phyloP scores from a whole-genome alignment of 1,284 basidiomycete species.

The Bondarzewia mesenterica region DNA sequence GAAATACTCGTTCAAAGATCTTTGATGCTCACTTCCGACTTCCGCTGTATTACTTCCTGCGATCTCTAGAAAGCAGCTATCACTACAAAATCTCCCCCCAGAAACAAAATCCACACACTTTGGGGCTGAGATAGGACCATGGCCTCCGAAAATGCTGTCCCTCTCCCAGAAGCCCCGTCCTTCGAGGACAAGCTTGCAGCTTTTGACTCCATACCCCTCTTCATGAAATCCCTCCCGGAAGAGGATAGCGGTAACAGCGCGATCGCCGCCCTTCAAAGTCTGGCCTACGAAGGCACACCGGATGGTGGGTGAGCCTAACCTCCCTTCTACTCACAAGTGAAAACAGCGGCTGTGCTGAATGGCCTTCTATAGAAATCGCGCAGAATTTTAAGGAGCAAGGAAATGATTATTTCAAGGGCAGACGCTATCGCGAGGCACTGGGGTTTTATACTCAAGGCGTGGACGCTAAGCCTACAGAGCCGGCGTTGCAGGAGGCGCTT shows the following conservation, averaged over 20 bases:
- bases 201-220: conserved; percentile 69
- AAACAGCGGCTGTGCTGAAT: not conserved
- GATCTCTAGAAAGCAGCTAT: no score
- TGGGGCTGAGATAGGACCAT: no score
- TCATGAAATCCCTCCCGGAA: conserved; percentile 85
- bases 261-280: conserved; percentile 78
- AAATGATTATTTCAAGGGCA: conserved; percentile 88
- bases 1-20: no score
- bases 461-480: conserved; percentile 72
- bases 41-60: no score
- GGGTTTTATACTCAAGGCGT: conserved; percentile 89
- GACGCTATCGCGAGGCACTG: conserved; percentile 80
- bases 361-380: conserved; percentile 66
- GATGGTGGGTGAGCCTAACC: conserved; percentile 62
- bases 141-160: not conserved
- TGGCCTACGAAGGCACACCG: conserved; percentile 85
- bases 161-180: not conserved
- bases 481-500: conserved; percentile 57
- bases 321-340: not conserved
- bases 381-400: conserved; percentile 93
- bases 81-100: no score
- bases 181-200: conserved; percentile 38
- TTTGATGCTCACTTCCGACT: no score
- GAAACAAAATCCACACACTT: no score
- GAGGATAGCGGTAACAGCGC: conserved; percentile 48